Base-by-base conservation (phyloP, 1,139 yeast species). In the Schizosaccharomyces versatilis region DNA sequence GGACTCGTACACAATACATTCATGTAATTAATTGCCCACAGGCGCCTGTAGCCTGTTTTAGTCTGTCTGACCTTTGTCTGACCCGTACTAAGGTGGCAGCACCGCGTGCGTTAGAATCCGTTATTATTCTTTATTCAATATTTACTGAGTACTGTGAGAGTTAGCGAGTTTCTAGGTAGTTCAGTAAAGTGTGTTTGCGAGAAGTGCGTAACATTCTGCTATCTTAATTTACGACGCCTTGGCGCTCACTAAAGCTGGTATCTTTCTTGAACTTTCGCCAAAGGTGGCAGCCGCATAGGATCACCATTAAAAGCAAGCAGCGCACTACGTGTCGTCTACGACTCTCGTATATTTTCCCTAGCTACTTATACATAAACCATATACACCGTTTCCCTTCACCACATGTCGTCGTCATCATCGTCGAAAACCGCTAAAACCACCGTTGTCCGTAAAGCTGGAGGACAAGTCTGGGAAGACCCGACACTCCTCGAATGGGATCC, bases 401-500 rank as follows among this genome's bases (percentile, higher is more conserved):
- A 24, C n/a, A 14, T n/a, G 52, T 10, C n/a, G 44, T 51, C 14
- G 49, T 39, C 40, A 24, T 44, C 53, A 17, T 54, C 56, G 14
- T 51, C 53, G n/a, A 58, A 59, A 38, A 59, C 59, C 44, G 59
- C 59, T 48, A 60, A 61, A 41, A 59, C 64, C 53, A 73, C 76
- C 0, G 77, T 73, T 12, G 66, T 66, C 54, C 64, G 76, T 47
- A 61, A 63, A 7, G 75, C 68, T 0, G 77, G 77, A 1, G 76
- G 77, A 6, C 66, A 69, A 58, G 65, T 66, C 12, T 74, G 80
- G 78, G 72, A 70, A 55, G 79, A 76, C 60, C 59, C 68, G 8
- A 62, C 76, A 3, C 65, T 76, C 48, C 66, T 71, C 19, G 78
- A 74, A 44, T 79, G 84, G 84, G 73, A 79, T 61, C 81, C 80